Percentiles rank a stretch among this genome's conserved stretches.
Conservation (phyloP, 1,284 basidiomycete species). For the Leccinum solheimii region DNA sequence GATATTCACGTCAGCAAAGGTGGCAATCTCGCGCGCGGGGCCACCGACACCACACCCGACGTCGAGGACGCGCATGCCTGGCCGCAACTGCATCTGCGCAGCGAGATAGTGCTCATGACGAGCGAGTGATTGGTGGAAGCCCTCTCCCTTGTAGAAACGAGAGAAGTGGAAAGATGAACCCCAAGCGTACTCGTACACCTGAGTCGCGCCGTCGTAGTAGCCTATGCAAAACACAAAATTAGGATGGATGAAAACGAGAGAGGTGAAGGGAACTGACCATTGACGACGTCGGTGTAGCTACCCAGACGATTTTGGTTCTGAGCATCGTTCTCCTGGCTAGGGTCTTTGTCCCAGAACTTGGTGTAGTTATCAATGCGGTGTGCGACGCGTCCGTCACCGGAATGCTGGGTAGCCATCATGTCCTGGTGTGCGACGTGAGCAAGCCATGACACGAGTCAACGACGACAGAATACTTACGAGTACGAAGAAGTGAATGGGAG, state of each 20-base stretch:
- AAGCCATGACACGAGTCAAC: too few relatives aligned
- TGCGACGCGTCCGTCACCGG: slow-evolving; percentile 73
- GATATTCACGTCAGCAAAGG: slow-evolving; percentile 86
- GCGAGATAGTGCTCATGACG: slow-evolving; percentile 99
- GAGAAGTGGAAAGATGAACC: slow-evolving; percentile 96
- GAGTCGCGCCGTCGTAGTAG: slow-evolving; percentile 85
- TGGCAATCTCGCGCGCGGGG: slow-evolving; percentile 93
- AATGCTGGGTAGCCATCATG: slow-evolving; percentile 23
- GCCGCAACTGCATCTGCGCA: slow-evolving; percentile 75
- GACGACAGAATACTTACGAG: slow-evolving; percentile 2
- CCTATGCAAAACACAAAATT: background rate
- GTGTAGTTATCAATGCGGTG: slow-evolving; percentile 90
- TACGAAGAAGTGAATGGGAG: background rate
- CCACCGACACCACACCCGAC: slow-evolving; percentile 99
- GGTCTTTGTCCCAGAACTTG: slow-evolving; percentile 92
- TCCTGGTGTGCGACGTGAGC: slow-evolving; percentile 7
- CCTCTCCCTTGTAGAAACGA: slow-evolving; percentile 96
- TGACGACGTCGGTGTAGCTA: slow-evolving; percentile 93
- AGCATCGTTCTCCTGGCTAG: slow-evolving; percentile 65
- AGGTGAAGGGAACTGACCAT: slow-evolving; percentile 54
- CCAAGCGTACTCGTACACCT: slow-evolving; percentile 98
- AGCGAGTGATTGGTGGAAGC: slow-evolving; percentile 81
- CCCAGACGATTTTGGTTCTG: slow-evolving; percentile 79
- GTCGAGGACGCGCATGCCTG: slow-evolving; percentile 95
- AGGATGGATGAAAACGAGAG: background rate